Evolutionary conservation across 495 filamentous ascomycete species (phyloP), one percentile per base, ranked within the genome.

Genomic region (Aspergillus haitiensis): DNA sequence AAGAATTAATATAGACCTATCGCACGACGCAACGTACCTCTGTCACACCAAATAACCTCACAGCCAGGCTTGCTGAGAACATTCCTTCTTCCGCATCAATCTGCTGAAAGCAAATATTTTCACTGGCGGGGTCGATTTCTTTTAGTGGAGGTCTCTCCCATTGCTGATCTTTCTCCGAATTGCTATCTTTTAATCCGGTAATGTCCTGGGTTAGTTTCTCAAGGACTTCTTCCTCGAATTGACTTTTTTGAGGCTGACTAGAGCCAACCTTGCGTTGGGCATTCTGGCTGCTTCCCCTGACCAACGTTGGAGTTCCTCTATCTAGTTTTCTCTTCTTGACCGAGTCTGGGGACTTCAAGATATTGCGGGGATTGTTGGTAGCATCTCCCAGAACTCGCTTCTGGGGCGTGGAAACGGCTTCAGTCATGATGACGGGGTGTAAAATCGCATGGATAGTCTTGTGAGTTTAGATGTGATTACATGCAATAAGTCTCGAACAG

Each of bases 11-110:
- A 16, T 8, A 9, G 21, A 27, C 21, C n/a, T 32, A 13, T 18
- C n/a, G 45, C 55, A 33, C 55, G 37, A 5, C 9, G 32, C 31
- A 52, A 10, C 15, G 61, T 77, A 88, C 88, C 81, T 94, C 90
- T n/a, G 93, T 97, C n/a, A 97, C 91, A 65, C 94, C 94, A 72
- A 97, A 99, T 12, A 99, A 82, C 73, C 91, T 91, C 59, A 98
- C 81, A 0, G 89, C 84, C 2, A 88, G 86, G 15, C 88, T 90
- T 59, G 87, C 86, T 70, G 81, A 66, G 6, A 97, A 63, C 3
- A 82, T 86, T 16, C 94, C 93, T 72, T 98, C 93, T 65, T 98
- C 93, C 5, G 85, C 88, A 63, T 99, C 94, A 69, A 99, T 98
- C 69, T 95, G 90, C 73, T 98, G 94, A 72, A 98, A 98, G 67